A percentile compares a stretch with the other conserved stretches of the same genome.
phyloP scores from a whole-genome alignment of 441 rosid genomes.

The Populus hybrid region DNA sequence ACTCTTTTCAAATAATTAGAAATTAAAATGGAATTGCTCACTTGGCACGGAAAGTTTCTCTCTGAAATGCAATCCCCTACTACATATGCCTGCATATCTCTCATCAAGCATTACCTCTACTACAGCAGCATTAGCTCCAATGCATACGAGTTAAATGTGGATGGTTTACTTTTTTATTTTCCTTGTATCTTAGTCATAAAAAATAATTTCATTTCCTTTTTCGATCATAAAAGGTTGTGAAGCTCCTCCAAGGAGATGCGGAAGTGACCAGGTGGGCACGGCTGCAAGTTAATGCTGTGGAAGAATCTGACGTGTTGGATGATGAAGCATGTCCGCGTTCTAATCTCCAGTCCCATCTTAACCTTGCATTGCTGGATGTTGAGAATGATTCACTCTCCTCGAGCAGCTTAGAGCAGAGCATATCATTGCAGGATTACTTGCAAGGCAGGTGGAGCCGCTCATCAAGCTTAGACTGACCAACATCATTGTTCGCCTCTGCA shows the following conservation, averaged over 20 bases:
- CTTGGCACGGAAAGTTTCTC: background rate
- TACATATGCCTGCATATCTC: background rate
- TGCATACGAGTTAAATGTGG: background rate
- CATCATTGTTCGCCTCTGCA: background rate
- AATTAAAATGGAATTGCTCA: background rate
- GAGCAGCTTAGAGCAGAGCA: constrained; percentile 60
- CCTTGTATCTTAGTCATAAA: background rate
- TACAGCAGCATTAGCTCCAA: background rate
- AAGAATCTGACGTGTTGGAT: constrained; percentile 34
- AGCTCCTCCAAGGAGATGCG: constrained; percentile 76
- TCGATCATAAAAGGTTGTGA: constrained; percentile 42
- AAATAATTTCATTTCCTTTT: background rate
- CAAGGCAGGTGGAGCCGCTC: constrained; percentile 58
- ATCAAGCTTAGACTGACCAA: constrained; percentile 52
- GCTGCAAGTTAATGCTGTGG: constrained; percentile 47
- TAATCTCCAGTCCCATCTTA: constrained; percentile 70
- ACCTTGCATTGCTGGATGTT: constrained; percentile 74
- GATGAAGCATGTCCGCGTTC: constrained; percentile 48
- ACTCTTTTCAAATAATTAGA: background rate
- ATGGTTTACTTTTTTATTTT: background rate
- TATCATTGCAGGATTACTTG: constrained; percentile 69
- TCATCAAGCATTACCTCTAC: background rate
- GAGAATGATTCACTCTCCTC: constrained; percentile 68
- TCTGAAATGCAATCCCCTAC: background rate
- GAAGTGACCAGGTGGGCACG: constrained; percentile 75